These are phyloP conservation scores for Phytopythium ostracodes DNA, from an alignment of 352 stramenopile species.

Conservation along the genomic window DNA sequence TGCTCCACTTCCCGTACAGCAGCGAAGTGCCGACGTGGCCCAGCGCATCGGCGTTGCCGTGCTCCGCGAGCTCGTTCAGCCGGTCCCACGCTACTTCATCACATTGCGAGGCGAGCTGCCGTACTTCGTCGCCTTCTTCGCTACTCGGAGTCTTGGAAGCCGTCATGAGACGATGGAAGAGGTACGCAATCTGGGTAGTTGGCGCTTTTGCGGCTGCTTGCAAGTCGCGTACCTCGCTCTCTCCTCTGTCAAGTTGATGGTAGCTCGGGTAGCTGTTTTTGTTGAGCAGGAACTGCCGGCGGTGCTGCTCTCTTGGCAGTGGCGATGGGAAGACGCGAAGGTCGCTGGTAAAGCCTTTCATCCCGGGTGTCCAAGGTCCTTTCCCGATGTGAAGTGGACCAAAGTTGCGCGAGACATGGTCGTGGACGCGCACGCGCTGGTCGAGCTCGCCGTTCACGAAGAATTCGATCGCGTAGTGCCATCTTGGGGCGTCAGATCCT, in stretches of 20 bases:
- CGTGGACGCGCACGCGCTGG: slow-evolving; percentile 35
- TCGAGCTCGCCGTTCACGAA: slow-evolving; percentile 63
- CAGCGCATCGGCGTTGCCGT: not conserved
- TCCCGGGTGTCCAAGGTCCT: slow-evolving; percentile 61
- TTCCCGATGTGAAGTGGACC: slow-evolving; percentile 64
- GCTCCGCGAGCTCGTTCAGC: slow-evolving; percentile 1
- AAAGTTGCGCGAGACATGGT: slow-evolving; percentile 43
- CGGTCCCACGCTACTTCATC: not conserved
- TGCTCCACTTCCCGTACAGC: not conserved
- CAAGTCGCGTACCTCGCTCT: not conserved
- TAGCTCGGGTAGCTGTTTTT: slow-evolving; percentile 23
- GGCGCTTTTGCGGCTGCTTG: not conserved
- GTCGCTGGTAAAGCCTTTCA: slow-evolving; percentile 60
- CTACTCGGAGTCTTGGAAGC: not conserved
- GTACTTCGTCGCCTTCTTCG: not conserved
- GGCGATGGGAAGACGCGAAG: slow-evolving; percentile 36
- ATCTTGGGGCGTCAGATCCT: slow-evolving; percentile 9
- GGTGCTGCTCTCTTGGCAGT: slow-evolving; percentile 28
- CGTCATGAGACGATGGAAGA: not conserved
- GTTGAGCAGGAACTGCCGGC: slow-evolving; percentile 20
- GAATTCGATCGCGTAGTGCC: slow-evolving; percentile 44
- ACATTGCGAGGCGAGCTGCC: not conserved
- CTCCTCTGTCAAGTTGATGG: not conserved
- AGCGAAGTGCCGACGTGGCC: not conserved
- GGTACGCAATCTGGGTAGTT: not conserved